Base-by-base conservation (phyloP, 2,329 filamentous ascomycete genomes). In the Claviceps monticola region DNA sequence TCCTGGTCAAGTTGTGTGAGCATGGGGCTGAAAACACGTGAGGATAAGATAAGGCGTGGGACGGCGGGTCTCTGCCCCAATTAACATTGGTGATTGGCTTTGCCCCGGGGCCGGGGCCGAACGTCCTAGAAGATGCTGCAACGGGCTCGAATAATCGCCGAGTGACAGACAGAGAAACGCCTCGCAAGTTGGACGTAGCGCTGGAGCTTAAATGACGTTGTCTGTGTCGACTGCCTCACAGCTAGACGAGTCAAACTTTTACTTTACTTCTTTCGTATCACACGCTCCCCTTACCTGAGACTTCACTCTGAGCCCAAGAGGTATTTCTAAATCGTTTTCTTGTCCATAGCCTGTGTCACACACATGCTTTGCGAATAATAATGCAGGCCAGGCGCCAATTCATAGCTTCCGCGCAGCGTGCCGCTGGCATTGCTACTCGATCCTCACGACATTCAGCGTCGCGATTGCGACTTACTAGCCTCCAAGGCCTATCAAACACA, bases 371-470 rank as follows among this genome's bases (percentile, higher is more conserved):
- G 17, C n/a, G 14, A 55, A 64, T n/a, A 55, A 64, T 49, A 46
- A 72, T 72, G 70, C 69, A 71, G 63, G 66, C 69, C 41, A 64
- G 69, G 57, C 65, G 62, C 55, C 68, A 71, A 57, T 52, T 71
- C 52, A 59, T 67, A 51, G 60, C 62, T 43, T 66, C 68, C 54
- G 65, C 67, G 49, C 67, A 68, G 60, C 66, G 67, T 41, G 55
- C 69, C 43, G 64, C 63, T 64, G 63, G 63, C 17, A 60, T 60
- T 42, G 60, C 60, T 38, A 56, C 57, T 50, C 64, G 59, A 59
- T 56, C 61, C 37, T 53, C 59, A 53, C 56, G 63, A 55, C 60
- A 61, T 49, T 55, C 64, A 14, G 21, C 21, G 5, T 26, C 16
- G 42, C 19, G 42, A 53, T 56, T 58, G 57, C 61, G 62, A 58